Evolutionary conservation across 2,329 filamentous ascomycete species (phyloP).

Genomic region (Elsinoe ampelina): DNA sequence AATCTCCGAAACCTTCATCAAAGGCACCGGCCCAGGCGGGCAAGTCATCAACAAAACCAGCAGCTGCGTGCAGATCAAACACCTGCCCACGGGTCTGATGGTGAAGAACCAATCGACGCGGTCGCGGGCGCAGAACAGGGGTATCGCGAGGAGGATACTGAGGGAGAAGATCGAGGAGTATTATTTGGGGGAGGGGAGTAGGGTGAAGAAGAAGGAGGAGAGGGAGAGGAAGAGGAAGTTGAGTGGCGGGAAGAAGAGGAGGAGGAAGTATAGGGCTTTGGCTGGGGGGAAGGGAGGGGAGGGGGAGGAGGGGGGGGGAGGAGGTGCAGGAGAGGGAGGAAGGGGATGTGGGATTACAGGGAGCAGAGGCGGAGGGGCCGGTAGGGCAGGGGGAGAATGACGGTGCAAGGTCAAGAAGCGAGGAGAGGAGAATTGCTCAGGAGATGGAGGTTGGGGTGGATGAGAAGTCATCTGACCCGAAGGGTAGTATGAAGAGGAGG

Average conservation of each 20-base stretch:
- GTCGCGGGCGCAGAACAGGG: constrained; percentile 77
- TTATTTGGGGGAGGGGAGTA: constrained; percentile 60
- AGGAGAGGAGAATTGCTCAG: no score
- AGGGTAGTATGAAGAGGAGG: no score
- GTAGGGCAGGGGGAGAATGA: background rate
- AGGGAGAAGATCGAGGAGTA: constrained; percentile 68
- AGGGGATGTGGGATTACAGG: constrained; percentile 32
- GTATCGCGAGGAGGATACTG: constrained; percentile 68
- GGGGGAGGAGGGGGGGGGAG: constrained; percentile 63
- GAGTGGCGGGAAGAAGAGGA: constrained; percentile 71
- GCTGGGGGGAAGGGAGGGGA: constrained; percentile 47
- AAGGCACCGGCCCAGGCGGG: constrained; percentile 83
- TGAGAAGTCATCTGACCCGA: no score
- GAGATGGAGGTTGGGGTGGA: no score
- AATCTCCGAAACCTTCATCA: constrained; percentile 77
- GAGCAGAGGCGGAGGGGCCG: constrained; percentile 31
- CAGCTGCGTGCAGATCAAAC: constrained; percentile 86
- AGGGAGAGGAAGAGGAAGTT: constrained; percentile 60
- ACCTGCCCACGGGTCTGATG: constrained; percentile 81
- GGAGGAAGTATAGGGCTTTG: constrained; percentile 64
- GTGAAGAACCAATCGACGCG: constrained; percentile 91
- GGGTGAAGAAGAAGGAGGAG: constrained; percentile 55
- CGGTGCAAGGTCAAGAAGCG: background rate
- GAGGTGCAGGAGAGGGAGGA: constrained; percentile 50
- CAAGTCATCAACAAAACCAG: constrained; percentile 99